Conservation (phyloP, 495 filamentous ascomycete species). For the Staphylotrichum longicolle region DNA sequence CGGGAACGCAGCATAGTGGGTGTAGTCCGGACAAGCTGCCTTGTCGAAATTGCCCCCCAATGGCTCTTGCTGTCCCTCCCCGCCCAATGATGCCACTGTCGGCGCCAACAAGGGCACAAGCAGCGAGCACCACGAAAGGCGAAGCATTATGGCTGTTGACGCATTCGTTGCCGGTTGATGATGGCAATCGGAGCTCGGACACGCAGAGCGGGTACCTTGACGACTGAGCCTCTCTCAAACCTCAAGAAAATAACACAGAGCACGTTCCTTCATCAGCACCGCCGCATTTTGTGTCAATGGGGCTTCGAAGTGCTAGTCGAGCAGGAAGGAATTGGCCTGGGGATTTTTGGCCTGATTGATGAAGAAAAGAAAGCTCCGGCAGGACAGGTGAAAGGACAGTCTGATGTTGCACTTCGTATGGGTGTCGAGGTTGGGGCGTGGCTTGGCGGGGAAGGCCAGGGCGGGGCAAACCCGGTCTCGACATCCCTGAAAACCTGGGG, state of each 20-base stretch:
- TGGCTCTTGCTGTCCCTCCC: conserved; percentile 26
- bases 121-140: conserved; percentile 15
- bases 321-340: not conserved
- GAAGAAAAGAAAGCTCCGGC: not conserved
- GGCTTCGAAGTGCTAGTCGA: not conserved
- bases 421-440: not conserved
- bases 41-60: conserved; percentile 24
- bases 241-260: not conserved
- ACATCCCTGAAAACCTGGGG: no score
- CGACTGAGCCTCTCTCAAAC: not conserved
- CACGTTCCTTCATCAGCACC: not conserved
- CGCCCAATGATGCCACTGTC: conserved; percentile 15
- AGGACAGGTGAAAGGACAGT: not conserved
- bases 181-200: no score
- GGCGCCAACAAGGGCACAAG: conserved; percentile 24
- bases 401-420: not conserved
- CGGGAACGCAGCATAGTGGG: conserved; percentile 46
- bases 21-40: conserved; percentile 54
- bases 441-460: not conserved
- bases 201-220: not conserved
- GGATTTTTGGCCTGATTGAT: not conserved
- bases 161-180: not conserved
- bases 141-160: conserved; percentile 15
- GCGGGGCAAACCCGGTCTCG: no score
- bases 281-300: not conserved